Base-by-base conservation (phyloP, 164 flowering plant species). In the Chimonanthus praecox region DNA sequence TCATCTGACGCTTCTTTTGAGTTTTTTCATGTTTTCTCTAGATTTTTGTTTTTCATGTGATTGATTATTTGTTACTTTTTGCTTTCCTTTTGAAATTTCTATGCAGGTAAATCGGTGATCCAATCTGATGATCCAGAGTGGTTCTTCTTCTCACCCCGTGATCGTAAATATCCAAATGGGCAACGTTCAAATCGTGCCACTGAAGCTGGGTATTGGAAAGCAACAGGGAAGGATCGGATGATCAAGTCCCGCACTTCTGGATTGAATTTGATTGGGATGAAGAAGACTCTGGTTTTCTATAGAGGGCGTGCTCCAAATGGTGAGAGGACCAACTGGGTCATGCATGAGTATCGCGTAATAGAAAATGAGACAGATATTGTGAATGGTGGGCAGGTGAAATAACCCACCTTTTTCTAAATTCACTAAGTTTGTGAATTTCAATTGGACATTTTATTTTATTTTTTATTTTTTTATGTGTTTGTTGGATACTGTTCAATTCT, bases 141-240 rank as follows among this genome's bases (percentile, higher is more conserved):
- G 98, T 94, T 91, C 65, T 94, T 94, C 61, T 94, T 94, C 77
- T 88, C 94, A 68, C 97, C 97, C 0, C 82, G 81, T 58, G 95
- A 92, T 78, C 74, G 83, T 75, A 92, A 92, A 84, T 89, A 90
- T 70, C 91, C 90, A 0, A 92, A 81, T 71, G 94, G 97, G 33
- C 80, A 75, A 7, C 78, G 95, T 43, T 79, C 83, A 44, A 92
- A 92, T 74, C 74, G 97, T 54, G 91, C 97, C 0, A 92, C 97
- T 0, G 77, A 49, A 6, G 82, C 80, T 45, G 97, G 97, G 2
- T 89, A 88, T 71, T 91, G 97, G 97, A 91, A 92, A 75, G 93
- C 91, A 0, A 89, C 94, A 0, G 95, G 95, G 0, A 90, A 86
- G 68, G 97, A 92, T 75, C 84, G 94, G 3, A 80, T 71, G 4